A percentile compares a stretch with the other conserved stretches of the same genome.
phyloP scores from a whole-genome alignment of 257 asterid species.

The Rehmannia glutinosa region DNA sequence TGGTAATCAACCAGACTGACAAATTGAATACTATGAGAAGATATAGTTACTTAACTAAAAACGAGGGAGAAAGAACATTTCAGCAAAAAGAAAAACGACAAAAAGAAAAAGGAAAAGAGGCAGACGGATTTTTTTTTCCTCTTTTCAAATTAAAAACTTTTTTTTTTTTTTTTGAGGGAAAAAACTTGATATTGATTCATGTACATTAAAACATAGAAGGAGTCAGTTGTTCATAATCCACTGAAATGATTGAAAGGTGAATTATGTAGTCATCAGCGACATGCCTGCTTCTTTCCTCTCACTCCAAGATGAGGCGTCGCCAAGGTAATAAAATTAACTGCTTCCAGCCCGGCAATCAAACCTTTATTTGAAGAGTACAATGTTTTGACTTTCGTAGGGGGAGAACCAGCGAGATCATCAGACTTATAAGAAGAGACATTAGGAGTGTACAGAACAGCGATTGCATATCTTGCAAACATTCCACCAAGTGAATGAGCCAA shows the following conservation, averaged over 20 bases:
- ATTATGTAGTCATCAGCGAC: neutral
- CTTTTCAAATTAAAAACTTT: too few species aligned
- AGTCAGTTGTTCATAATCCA: neutral
- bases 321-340: conserved; percentile 80
- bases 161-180: too few species aligned
- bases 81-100: neutral
- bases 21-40: neutral
- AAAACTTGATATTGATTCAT: too few species aligned
- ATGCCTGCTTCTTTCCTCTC: conserved; percentile 90
- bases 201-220: neutral
- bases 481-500: conserved; percentile 99
- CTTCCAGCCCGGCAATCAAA: conserved; percentile 84
- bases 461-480: conserved; percentile 82
- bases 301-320: conserved; percentile 99
- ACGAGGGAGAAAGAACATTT: neutral
- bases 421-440: conserved; percentile 19
- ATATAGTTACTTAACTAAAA: neutral
- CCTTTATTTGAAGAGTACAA: conserved; percentile 44
- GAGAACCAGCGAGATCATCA: conserved; percentile 27
- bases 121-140: too few species aligned
- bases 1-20: too few species aligned
- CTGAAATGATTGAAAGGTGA: neutral
- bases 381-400: conserved; percentile 21
- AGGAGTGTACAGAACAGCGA: conserved; percentile 55
- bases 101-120: too few species aligned